A percentile compares a stretch with the other conserved stretches of the same genome.
Evolutionary conservation across 352 stramenopile genomes (phyloP).

Genomic region (Globisporangium nunn): DNA sequence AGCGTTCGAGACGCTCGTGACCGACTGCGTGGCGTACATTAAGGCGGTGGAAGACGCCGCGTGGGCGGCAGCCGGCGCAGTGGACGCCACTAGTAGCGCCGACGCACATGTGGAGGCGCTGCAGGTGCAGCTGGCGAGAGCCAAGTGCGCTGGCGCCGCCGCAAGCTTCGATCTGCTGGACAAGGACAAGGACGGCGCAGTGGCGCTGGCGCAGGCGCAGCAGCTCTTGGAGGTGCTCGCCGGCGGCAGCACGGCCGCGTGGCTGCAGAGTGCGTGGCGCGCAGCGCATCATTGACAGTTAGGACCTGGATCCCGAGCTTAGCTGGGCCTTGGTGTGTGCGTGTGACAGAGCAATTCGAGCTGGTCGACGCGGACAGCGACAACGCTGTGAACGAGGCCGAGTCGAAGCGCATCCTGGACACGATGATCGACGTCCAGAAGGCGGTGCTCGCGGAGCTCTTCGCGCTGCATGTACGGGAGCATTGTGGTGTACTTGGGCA

Average conservation of each 20-base stretch:
- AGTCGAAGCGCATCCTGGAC: slow-evolving; percentile 52
- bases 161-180: slow-evolving; percentile 48
- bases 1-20: slow-evolving; percentile 39
- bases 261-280: slow-evolving; percentile 28
- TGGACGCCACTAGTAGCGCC: slow-evolving; percentile 25
- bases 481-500: not conserved
- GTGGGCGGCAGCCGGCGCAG: slow-evolving; percentile 23
- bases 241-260: slow-evolving; percentile 30
- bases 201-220: slow-evolving; percentile 33
- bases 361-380: slow-evolving; percentile 51
- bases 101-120: slow-evolving; percentile 41
- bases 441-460: slow-evolving; percentile 48
- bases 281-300: not conserved
- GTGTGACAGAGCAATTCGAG: slow-evolving; percentile 41
- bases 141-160: slow-evolving; percentile 40
- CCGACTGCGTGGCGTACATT: slow-evolving; percentile 34
- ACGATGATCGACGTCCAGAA: slow-evolving; percentile 56
- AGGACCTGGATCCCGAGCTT: not conserved
- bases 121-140: slow-evolving; percentile 51
- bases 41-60: slow-evolving; percentile 32
- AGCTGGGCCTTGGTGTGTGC: not conserved
- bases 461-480: slow-evolving; percentile 42
- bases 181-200: slow-evolving; percentile 56
- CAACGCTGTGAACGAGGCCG: slow-evolving; percentile 38
- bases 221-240: slow-evolving; percentile 30